These are phyloP conservation scores for Pseudogymnoascus sp. DNA, from an alignment of 2,329 filamentous ascomycete genomes.

Conservation along the genomic window DNA sequence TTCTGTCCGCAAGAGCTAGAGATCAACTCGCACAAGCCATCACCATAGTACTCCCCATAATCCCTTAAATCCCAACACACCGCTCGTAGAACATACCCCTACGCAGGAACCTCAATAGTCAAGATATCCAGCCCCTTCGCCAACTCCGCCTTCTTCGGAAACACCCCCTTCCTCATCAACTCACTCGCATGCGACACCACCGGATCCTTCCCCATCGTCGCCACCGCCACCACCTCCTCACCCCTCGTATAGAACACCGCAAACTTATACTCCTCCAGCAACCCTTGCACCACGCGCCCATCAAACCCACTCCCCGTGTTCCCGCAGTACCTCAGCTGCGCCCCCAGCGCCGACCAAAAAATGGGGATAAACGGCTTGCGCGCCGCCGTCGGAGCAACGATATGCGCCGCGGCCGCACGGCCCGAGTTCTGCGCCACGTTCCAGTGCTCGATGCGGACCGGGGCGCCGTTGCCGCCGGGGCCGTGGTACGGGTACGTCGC, in stretches of 20 bases:
- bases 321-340: conserved; percentile 88
- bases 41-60: neutral
- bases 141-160: conserved; percentile 76
- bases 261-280: conserved; percentile 72
- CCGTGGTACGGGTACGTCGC: conserved; percentile 91
- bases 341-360: conserved; percentile 91
- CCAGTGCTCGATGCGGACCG: conserved; percentile 92
- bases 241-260: conserved; percentile 83
- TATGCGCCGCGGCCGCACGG: conserved; percentile 68
- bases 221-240: conserved; percentile 81
- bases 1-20: neutral
- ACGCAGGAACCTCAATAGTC: conserved; percentile 20
- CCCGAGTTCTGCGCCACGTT: conserved; percentile 94
- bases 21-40: neutral
- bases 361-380: conserved; percentile 78
- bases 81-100: neutral
- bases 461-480: conserved; percentile 67
- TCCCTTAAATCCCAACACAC: neutral
- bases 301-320: conserved; percentile 80
- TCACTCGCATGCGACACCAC: conserved; percentile 75
- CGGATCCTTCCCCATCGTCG: conserved; percentile 85
- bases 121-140: conserved; percentile 45
- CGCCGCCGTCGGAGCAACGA: conserved; percentile 55
- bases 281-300: conserved; percentile 72
- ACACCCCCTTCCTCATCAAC: conserved; percentile 73